Percentiles rank a stretch among this genome's conserved stretches.
These are phyloP conservation scores for Elasticomyces elasticus DNA, from an alignment of 495 filamentous ascomycete species.

Conservation along the genomic window DNA sequence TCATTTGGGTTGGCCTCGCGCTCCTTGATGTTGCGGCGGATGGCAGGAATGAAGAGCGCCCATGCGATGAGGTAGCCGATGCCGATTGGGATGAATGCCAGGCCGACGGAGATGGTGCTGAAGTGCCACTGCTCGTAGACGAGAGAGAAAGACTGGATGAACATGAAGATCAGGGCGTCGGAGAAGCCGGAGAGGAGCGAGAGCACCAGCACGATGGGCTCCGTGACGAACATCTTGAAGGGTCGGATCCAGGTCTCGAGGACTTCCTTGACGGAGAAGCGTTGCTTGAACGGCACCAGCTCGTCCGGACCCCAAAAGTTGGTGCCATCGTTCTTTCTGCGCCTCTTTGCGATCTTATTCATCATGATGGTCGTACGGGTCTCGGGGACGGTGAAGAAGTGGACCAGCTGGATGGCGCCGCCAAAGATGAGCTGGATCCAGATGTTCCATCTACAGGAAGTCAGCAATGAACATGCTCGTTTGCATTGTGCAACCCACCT, in stretches of 20 bases:
- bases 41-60: conserved; percentile 52
- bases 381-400: conserved; percentile 59
- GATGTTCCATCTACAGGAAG: conserved; percentile 50
- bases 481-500: conserved; percentile 18
- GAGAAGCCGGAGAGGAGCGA: conserved; percentile 67
- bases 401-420: conserved; percentile 51
- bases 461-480: neutral
- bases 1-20: conserved; percentile 44
- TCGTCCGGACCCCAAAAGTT: conserved; percentile 58
- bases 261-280: conserved; percentile 49
- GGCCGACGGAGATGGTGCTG: conserved; percentile 42
- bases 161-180: conserved; percentile 75
- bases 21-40: conserved; percentile 46
- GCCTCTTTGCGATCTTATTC: conserved; percentile 55
- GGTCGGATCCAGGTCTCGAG: conserved; percentile 56
- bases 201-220: conserved; percentile 63
- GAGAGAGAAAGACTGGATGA: conserved; percentile 55
- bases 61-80: conserved; percentile 59
- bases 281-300: conserved; percentile 46
- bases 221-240: conserved; percentile 65
- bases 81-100: conserved; percentile 55
- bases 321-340: conserved; percentile 45
- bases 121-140: conserved; percentile 60
- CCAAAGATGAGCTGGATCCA: conserved; percentile 76
- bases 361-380: conserved; percentile 58